Evolutionary conservation across 352 stramenopile species (phyloP).

Genomic region (Phytophthora quininea): DNA sequence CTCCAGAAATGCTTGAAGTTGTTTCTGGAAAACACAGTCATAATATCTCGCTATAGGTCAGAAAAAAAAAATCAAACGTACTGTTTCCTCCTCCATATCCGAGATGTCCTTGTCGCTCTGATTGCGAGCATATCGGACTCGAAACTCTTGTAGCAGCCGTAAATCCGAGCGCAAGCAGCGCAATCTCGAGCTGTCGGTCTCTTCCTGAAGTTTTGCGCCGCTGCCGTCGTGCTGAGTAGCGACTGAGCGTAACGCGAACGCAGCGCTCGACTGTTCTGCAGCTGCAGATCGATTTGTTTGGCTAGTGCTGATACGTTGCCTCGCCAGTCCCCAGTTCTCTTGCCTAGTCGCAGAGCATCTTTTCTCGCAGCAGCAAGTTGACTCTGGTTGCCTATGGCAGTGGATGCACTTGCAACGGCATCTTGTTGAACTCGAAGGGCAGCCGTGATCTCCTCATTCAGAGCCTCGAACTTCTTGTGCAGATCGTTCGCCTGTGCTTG

Average conservation of each 20-base stretch:
- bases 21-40: constrained; percentile 31
- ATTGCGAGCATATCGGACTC: constrained; percentile 43
- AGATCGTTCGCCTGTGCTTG: constrained; percentile 64
- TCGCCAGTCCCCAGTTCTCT: constrained; percentile 69
- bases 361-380: constrained; percentile 36
- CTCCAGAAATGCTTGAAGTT: constrained; percentile 65
- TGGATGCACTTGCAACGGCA: constrained; percentile 33
- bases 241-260: constrained; percentile 61
- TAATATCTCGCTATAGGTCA: too few species aligned
- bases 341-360: constrained; percentile 55
- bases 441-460: constrained; percentile 72
- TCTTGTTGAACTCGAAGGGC: constrained; percentile 64
- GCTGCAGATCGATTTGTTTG: constrained; percentile 77
- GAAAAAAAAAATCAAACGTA: constrained; percentile 16
- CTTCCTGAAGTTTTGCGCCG: constrained; percentile 50
- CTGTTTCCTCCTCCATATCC: constrained; percentile 45
- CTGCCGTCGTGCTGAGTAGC: constrained; percentile 44
- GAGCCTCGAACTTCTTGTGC: constrained; percentile 72
- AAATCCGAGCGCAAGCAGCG: constrained; percentile 66
- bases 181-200: constrained; percentile 57
- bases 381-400: constrained; percentile 9
- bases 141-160: constrained; percentile 66
- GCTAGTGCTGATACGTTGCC: constrained; percentile 71
- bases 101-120: constrained; percentile 28
- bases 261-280: constrained; percentile 72